phyloP scores from a whole-genome alignment of 1,284 basidiomycete genomes.

The Lignosus rhinocerotis region DNA sequence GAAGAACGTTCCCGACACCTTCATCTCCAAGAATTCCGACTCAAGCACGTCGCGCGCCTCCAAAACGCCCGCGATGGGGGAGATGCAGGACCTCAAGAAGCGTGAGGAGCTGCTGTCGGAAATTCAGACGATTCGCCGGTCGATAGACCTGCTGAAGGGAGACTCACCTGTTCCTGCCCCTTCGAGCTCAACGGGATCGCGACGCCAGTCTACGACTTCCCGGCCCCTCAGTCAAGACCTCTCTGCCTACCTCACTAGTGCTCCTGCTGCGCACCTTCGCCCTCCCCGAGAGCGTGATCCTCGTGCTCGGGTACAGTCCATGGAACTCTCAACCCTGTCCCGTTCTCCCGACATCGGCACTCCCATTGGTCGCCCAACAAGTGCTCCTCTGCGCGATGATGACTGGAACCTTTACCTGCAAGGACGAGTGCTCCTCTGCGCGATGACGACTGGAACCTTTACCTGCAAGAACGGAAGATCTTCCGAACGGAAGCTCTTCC shows the following conservation, averaged over 20 bases:
- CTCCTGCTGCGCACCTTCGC: constrained; percentile 55
- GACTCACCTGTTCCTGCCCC: constrained; percentile 62
- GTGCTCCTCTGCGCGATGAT: constrained; percentile 65
- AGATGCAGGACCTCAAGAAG: constrained; percentile 59
- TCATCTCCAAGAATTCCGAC: constrained; percentile 42
- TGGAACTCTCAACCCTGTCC: constrained; percentile 65
- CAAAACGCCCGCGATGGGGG: constrained; percentile 41
- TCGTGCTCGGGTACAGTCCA: constrained; percentile 64
- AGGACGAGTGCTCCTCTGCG: no score
- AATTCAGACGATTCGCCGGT: constrained; percentile 75
- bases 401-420: constrained; percentile 80
- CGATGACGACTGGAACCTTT: constrained; percentile 75
- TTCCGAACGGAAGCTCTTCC: constrained; percentile 77
- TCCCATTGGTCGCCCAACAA: constrained; percentile 66
- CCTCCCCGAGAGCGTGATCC: constrained; percentile 68
- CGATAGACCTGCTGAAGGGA: constrained; percentile 70
- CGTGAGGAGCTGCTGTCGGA: constrained; percentile 73
- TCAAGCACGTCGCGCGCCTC: constrained; percentile 32
- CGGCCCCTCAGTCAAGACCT: constrained; percentile 65
- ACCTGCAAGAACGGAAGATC: no score
- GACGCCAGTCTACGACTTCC: constrained; percentile 66
- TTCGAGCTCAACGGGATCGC: constrained; percentile 49
- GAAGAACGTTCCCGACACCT: constrained; percentile 68
- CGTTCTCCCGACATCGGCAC: constrained; percentile 45
- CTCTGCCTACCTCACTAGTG: constrained; percentile 45